A percentile compares a stretch with the other conserved stretches of the same genome.
phyloP scores from a whole-genome alignment of 345 rosid genomes.

The Camelina hispida region DNA sequence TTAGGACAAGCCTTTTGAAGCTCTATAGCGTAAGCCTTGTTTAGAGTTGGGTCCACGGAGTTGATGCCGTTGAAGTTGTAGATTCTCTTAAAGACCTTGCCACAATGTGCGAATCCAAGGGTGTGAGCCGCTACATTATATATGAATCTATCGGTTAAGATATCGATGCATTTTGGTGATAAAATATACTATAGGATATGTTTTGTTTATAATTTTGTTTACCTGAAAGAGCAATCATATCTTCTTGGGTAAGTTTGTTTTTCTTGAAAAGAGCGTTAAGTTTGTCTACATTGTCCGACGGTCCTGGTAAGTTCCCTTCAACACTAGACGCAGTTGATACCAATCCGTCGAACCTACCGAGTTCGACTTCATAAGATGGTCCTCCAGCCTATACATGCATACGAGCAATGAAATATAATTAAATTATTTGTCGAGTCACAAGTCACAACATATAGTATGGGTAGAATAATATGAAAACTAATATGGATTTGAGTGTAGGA shows the following conservation, averaged over 20 bases:
- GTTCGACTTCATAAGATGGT: slow-evolving; percentile 64
- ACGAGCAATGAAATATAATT: background rate
- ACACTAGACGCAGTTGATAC: slow-evolving; percentile 63
- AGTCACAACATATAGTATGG: background rate
- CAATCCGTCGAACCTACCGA: slow-evolving; percentile 77
- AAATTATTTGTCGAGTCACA: background rate
- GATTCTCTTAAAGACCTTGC: slow-evolving; percentile 57
- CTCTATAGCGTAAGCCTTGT: slow-evolving; percentile 56
- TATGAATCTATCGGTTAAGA: background rate
- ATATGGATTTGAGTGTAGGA: background rate
- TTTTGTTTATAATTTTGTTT: background rate
- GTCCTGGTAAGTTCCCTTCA: slow-evolving; percentile 65
- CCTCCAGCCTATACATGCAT: slow-evolving; percentile 63
- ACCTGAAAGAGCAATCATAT: slow-evolving; percentile 93
- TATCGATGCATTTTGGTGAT: background rate
- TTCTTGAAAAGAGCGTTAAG: slow-evolving; percentile 62
- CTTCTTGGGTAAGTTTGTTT: slow-evolving; percentile 61
- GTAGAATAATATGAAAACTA: background rate
- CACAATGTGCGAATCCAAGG: slow-evolving; percentile 77
- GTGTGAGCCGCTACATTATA: slow-evolving; percentile 65
- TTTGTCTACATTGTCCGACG: slow-evolving; percentile 52
- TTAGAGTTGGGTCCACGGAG: slow-evolving; percentile 64
- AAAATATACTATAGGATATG: background rate
- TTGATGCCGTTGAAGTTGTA: slow-evolving; percentile 55
- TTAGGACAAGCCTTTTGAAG: slow-evolving; percentile 68